Evolutionary conservation across 139 green algal species (phyloP), one percentile per base, ranked within the genome.

Genomic region (Chlorella sorokiniana): DNA sequence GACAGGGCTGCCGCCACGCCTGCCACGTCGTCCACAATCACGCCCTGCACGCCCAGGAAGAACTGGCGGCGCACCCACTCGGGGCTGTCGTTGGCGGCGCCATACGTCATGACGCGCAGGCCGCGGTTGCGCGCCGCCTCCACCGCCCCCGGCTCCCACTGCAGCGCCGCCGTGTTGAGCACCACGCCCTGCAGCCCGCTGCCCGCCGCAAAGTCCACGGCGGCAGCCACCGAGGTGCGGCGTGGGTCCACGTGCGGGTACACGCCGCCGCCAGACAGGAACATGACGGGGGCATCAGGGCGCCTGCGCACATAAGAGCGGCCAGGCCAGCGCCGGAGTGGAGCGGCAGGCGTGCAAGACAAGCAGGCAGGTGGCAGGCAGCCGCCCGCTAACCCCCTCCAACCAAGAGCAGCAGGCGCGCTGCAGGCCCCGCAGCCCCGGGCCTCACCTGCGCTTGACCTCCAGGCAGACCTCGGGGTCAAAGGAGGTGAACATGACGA

Each of bases 401-500:
- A n/a, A n/a, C n/a, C n/a, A n/a, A n/a, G n/a, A n/a, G n/a, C n/a
- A n/a, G n/a, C n/a, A n/a, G n/a, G n/a, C n/a, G n/a, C n/a, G 29
- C 16, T 11, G 27, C n/a, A 37, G 61, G 29, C 64, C 10, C 37
- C 6, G n/a, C 35, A 31, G 1, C 35, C 5, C 64, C 1, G 11
- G 8, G 11, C 8, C 72, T 10, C 51, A 79, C 73, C 73, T 79
- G 52, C 51, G 82, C 75, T 84, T 84, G 23, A 88, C 25, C 65
- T 81, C 88, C 16, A 77, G 51, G 83, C 92, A 96, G 11, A 97
- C 89, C 48, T 97, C 93, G 2, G 95, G 95, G 86, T 97, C 93
- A 74, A 98, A 98, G 16, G 86, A 94, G 25, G 88, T 94, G 74
- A 95, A 94, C 4, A 97, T 71, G 1, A 97, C 86, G 73, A 76